Evolutionary conservation across 306 rosid genomes (phyloP).

Genomic region (Vigna radiata): DNA sequence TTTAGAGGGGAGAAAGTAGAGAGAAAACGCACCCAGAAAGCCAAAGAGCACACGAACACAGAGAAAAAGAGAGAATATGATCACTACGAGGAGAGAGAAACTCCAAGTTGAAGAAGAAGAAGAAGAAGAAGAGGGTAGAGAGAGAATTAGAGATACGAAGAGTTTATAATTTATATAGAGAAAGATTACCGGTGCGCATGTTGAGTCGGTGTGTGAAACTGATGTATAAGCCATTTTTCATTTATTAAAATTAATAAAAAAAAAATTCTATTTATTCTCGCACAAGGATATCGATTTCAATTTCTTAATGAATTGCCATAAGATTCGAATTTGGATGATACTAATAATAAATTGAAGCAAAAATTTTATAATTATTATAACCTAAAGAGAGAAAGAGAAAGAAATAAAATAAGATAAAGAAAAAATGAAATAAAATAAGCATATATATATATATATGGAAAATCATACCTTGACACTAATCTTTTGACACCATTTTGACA

Average conservation of each 20-base stretch:
- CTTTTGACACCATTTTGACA: no score
- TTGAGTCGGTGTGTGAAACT: slow-evolving; percentile 72
- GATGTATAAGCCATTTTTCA: not conserved
- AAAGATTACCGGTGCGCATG: slow-evolving; percentile 32
- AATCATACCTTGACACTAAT: no score
- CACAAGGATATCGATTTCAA: no score
- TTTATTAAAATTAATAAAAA: not conserved
- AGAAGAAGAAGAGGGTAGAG: not conserved
- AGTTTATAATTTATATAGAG: slow-evolving; percentile 53
- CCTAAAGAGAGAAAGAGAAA: not conserved
- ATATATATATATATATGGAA: no score
- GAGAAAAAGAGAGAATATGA: slow-evolving; percentile 11
- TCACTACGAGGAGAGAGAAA: slow-evolving; percentile 24
- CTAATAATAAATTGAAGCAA: no score
- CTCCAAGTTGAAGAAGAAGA: not conserved
- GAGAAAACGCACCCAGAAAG: slow-evolving; percentile 4
- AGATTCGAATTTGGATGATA: no score
- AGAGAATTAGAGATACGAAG: slow-evolving; percentile 8
- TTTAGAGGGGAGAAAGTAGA: slow-evolving; percentile 16
- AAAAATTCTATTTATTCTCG: no score
- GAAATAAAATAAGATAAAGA: not conserved
- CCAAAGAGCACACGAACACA: not conserved
- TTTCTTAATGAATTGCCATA: no score
- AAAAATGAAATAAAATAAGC: not conserved
- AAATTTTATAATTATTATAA: no score